Evolutionary conservation across 164 flowering plant species (phyloP).

Genomic region (Aristolochia contorta): DNA sequence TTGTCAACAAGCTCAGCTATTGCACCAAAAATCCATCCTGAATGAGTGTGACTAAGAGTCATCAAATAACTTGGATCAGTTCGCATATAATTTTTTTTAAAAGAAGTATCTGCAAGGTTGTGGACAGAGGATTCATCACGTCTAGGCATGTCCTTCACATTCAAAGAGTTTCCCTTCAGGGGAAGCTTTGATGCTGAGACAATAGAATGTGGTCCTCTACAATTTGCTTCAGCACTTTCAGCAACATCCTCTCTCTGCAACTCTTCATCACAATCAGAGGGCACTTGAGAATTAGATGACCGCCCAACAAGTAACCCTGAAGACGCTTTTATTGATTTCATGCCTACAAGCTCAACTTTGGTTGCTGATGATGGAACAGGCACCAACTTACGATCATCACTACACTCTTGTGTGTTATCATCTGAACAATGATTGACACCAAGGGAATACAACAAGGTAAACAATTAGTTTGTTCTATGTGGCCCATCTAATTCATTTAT

Average conservation of each 20-base stretch:
- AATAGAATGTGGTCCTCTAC: not conserved
- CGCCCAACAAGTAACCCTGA: too few relatives aligned
- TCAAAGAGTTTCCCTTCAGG: not conserved
- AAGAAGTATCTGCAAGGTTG: not conserved
- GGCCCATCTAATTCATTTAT: too few relatives aligned
- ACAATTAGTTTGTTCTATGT: too few relatives aligned
- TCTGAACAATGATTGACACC: too few relatives aligned
- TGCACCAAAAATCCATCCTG: constrained; percentile 61
- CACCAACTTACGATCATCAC: too few relatives aligned
- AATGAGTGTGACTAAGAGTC: constrained; percentile 43
- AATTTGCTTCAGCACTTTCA: constrained; percentile 1
- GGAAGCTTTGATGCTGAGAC: not conserved
- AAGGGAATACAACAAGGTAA: too few relatives aligned
- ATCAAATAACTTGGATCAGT: constrained; percentile 37
- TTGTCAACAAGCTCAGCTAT: constrained; percentile 62
- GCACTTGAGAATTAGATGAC: not conserved
- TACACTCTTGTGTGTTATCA: too few relatives aligned
- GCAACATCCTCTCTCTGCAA: not conserved
- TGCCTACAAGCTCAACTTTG: too few relatives aligned
- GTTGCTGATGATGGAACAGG: too few relatives aligned
- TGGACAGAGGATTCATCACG: not conserved
- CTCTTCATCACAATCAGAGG: not conserved
- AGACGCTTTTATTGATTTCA: too few relatives aligned
- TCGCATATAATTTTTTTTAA: constrained; percentile 23
- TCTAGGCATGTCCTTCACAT: not conserved